phyloP scores from a whole-genome alignment of 345 rosid genomes.

The Durio zibethinus region DNA sequence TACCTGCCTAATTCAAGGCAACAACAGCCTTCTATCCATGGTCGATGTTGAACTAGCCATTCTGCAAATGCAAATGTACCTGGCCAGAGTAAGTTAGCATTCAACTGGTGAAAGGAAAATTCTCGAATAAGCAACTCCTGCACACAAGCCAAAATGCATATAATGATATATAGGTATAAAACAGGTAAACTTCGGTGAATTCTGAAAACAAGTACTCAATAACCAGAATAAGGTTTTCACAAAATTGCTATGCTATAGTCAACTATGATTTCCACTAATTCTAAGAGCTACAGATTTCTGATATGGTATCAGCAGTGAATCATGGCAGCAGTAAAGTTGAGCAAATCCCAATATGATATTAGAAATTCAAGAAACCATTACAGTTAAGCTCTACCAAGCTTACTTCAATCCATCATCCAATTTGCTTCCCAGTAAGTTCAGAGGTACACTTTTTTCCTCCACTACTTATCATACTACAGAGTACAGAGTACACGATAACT shows the following conservation, averaged over 20 bases:
- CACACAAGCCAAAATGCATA: slow-evolving; percentile 21
- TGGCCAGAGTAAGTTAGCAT: slow-evolving; percentile 99
- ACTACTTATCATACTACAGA: not conserved
- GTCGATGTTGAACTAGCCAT: slow-evolving; percentile 63
- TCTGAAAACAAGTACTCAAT: not conserved
- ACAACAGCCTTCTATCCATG: slow-evolving; percentile 49
- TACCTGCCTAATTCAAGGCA: slow-evolving; percentile 94
- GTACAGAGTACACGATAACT: not conserved
- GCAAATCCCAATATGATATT: not conserved
- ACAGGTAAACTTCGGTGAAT: not conserved
- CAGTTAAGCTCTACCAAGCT: not conserved
- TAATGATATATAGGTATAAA: not conserved
- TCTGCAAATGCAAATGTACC: slow-evolving; percentile 90
- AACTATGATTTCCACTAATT: not conserved
- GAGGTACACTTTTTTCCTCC: not conserved
- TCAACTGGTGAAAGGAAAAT: slow-evolving; percentile 82
- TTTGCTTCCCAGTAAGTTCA: not conserved
- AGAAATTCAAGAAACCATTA: not conserved
- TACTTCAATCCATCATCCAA: not conserved
- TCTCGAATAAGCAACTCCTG: slow-evolving; percentile 80
- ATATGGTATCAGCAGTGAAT: not conserved
- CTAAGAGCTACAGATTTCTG: not conserved
- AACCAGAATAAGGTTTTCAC: not conserved
- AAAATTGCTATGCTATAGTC: not conserved
- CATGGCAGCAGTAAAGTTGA: not conserved